Percentiles rank a stretch among this genome's conserved stretches.
Evolutionary conservation across 108 stramenopile species (phyloP).

Genomic region (Skeletonema marinoi): DNA sequence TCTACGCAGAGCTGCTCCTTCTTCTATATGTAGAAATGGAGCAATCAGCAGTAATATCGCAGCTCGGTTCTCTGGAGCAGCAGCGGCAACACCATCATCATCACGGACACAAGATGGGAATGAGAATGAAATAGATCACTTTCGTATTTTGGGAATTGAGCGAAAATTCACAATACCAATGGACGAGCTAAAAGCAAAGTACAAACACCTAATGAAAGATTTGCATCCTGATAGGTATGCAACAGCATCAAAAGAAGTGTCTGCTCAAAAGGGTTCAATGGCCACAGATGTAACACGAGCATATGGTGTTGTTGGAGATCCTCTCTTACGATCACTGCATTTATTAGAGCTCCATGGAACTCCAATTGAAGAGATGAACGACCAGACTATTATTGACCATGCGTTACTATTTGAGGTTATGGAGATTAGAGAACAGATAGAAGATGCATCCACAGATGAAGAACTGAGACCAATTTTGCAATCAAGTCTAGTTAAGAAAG

Average conservation of each 20-base stretch:
- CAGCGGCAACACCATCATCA: not conserved
- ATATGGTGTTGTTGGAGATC: constrained; percentile 60
- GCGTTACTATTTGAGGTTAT: constrained; percentile 66
- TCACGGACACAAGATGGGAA: not conserved
- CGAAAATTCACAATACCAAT: constrained; percentile 48
- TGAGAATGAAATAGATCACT: not conserved
- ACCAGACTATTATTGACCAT: constrained; percentile 49
- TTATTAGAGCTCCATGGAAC: constrained; percentile 66
- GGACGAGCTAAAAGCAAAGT: constrained; percentile 53
- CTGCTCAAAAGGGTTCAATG: constrained; percentile 19
- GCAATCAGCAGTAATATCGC: not conserved
- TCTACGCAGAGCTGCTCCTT: not conserved
- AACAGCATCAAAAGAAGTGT: constrained; percentile 29
- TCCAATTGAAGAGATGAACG: constrained; percentile 42
- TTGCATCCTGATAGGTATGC: constrained; percentile 66
- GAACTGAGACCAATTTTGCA: constrained; percentile 42
- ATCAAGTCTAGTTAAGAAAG: constrained; percentile 27
- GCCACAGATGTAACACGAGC: constrained; percentile 66
- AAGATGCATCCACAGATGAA: constrained; percentile 40
- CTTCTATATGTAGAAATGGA: not conserved
- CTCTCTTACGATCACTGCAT: constrained; percentile 65
- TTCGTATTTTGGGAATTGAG: constrained; percentile 3
- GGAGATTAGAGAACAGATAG: constrained; percentile 71
- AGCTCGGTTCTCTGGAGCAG: constrained; percentile 1
- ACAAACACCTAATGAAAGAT: constrained; percentile 65